phyloP scores from a whole-genome alignment of 129 eudicot genomes.

The Escallonia herrerae region DNA sequence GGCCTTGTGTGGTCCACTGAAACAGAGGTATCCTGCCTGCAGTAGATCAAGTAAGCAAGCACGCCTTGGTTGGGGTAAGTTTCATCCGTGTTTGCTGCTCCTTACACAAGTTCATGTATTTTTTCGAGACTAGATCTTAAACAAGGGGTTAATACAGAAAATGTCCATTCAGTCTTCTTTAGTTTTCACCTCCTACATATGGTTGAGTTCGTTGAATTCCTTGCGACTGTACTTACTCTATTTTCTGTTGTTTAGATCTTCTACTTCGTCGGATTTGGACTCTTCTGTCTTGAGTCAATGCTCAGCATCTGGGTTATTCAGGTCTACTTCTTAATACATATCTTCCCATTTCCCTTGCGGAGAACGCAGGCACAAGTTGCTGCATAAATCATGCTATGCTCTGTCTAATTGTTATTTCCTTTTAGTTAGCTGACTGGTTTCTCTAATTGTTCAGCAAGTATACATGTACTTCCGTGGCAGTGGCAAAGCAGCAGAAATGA shows the following conservation, averaged over 20 bases:
- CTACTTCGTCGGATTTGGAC: conserved; percentile 92
- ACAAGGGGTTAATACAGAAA: no score
- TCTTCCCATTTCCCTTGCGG: neutral
- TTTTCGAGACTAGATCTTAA: no score
- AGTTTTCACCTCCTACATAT: neutral
- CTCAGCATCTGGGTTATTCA: conserved; percentile 93
- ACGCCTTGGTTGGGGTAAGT: conserved; percentile 89
- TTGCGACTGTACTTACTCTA: neutral
- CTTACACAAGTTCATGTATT: no score
- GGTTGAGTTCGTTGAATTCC: neutral
- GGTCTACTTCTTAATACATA: conserved; percentile 31
- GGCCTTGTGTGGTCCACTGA: conserved; percentile 6
- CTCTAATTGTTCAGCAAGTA: conserved; percentile 72
- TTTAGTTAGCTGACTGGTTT: conserved; percentile 1
- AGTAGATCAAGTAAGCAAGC: conserved; percentile 62
- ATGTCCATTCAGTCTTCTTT: no score
- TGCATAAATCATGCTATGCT: neutral
- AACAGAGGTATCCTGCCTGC: conserved; percentile 96
- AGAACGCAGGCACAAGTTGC: neutral
- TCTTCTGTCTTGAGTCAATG: conserved; percentile 67
- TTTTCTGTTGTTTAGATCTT: conserved; percentile 49
- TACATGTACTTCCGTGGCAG: conserved; percentile 97
- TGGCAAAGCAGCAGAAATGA: conserved; percentile 82
- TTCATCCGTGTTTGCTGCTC: neutral
- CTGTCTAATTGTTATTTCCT: neutral